Evolutionary conservation across 768 basidiomycete genomes (phyloP).

Genomic region (Hypsizygus marmoreus): DNA sequence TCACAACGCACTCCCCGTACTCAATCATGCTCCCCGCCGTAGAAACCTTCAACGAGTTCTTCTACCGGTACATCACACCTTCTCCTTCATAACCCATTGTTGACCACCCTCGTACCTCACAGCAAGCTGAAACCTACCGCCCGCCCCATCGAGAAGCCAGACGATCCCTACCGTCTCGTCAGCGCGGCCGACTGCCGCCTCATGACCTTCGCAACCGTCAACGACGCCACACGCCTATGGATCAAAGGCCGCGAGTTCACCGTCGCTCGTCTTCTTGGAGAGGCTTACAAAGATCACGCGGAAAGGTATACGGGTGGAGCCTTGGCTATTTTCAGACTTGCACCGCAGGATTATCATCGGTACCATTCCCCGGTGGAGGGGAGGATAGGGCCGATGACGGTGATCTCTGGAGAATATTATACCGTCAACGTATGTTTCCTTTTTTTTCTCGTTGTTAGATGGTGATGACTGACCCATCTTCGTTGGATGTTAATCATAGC

Average conservation of each 20-base stretch:
- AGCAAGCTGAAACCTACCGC: conserved; percentile 87
- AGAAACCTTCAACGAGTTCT: conserved; percentile 95
- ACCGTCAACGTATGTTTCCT: conserved; percentile 79
- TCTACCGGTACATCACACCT: conserved; percentile 56
- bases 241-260: conserved; percentile 97
- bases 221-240: conserved; percentile 88
- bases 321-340: conserved; percentile 86
- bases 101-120: conserved; percentile 13
- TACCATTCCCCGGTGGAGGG: conserved; percentile 91
- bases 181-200: conserved; percentile 96
- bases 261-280: conserved; percentile 77
- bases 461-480: background rate
- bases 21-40: conserved; percentile 6
- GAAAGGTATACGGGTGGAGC: conserved; percentile 79
- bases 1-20: background rate
- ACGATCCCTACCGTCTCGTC: conserved; percentile 79
- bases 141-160: conserved; percentile 70
- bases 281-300: conserved; percentile 67
- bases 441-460: background rate
- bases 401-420: conserved; percentile 91
- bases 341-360: conserved; percentile 95
- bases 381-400: conserved; percentile 76
- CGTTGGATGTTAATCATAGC: conserved; percentile 40
- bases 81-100: background rate
- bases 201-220: conserved; percentile 88